Conservation (phyloP, 306 rosid species). For the Glycine tomentella region DNA sequence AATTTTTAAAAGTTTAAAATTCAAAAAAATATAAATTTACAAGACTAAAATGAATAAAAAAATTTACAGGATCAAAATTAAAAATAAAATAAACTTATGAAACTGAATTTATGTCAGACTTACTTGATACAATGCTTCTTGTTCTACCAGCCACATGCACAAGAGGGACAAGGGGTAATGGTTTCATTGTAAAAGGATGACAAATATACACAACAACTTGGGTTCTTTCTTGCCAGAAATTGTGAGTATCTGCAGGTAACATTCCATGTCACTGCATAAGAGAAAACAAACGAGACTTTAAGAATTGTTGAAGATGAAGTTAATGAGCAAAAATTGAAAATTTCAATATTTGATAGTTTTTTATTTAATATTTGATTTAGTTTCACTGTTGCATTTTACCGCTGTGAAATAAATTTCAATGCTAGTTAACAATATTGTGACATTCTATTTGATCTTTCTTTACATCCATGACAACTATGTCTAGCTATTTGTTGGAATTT, state of each 20-base stretch:
- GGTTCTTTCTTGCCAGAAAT: conserved; percentile 78
- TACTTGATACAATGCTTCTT: conserved; percentile 80
- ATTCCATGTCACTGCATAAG: conserved; percentile 93
- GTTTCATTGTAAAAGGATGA: conserved; percentile 92
- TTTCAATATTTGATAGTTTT: not conserved
- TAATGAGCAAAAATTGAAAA: conserved; percentile 10
- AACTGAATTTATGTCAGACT: too few relatives aligned
- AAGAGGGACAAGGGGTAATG: conserved; percentile 80
- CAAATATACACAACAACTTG: conserved; percentile 87
- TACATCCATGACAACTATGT: too few relatives aligned
- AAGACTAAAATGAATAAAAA: too few relatives aligned
- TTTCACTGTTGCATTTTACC: conserved; percentile 4
- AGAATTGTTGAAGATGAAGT: conserved; percentile 14
- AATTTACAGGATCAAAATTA: too few relatives aligned
- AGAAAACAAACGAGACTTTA: not conserved
- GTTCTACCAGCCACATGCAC: conserved; percentile 90
- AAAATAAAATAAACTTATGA: too few relatives aligned
- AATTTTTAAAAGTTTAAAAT: too few relatives aligned
- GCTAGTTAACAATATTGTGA: not conserved
- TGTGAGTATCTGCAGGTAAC: conserved; percentile 97
- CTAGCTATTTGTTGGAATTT: too few relatives aligned
- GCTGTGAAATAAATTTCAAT: not conserved
- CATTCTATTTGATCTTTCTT: too few relatives aligned
- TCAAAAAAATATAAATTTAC: too few relatives aligned
- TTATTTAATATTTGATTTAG: not conserved